Percentiles rank a stretch among this genome's conserved stretches.
phyloP scores from a whole-genome alignment of 2,329 filamentous ascomycete genomes.

The Cladophialophora bantiana region DNA sequence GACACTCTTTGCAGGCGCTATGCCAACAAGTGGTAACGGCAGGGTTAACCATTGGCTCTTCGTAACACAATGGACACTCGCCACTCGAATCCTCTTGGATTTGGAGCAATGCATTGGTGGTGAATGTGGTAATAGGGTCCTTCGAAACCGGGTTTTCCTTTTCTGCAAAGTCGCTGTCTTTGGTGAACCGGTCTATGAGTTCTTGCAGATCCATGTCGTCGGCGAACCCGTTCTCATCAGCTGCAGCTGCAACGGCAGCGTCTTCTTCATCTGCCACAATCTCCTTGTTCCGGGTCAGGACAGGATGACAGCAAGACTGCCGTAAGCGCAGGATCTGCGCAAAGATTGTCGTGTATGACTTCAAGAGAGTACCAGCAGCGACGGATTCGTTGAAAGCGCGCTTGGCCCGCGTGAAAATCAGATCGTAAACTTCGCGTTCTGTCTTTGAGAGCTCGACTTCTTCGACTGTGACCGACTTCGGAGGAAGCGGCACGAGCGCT shows the following conservation, averaged over 20 bases:
- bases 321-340: conserved; percentile 92
- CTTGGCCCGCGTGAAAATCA: conserved; percentile 84
- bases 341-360: conserved; percentile 96
- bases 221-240: conserved; percentile 79
- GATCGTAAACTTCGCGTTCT: conserved; percentile 90
- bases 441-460: conserved; percentile 82
- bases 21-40: conserved; percentile 98
- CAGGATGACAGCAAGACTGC: conserved; percentile 92
- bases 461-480: conserved; percentile 82
- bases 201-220: conserved; percentile 96
- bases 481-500: conserved; percentile 80
- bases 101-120: conserved; percentile 84
- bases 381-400: conserved; percentile 84
- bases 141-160: conserved; percentile 56
- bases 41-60: conserved; percentile 95
- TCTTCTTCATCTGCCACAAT: conserved; percentile 88
- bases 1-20: conserved; percentile 90
- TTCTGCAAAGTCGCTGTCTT: conserved; percentile 66
- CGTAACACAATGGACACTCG: conserved; percentile 93
- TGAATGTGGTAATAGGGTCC: conserved; percentile 74
- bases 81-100: conserved; percentile 87
- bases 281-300: conserved; percentile 83
- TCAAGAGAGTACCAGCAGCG: conserved; percentile 90
- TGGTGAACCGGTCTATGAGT: conserved; percentile 83
- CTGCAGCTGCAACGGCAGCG: conserved; percentile 68